phyloP scores from a whole-genome alignment of 2,329 filamentous ascomycete genomes.

The Gremmenia infestans region DNA sequence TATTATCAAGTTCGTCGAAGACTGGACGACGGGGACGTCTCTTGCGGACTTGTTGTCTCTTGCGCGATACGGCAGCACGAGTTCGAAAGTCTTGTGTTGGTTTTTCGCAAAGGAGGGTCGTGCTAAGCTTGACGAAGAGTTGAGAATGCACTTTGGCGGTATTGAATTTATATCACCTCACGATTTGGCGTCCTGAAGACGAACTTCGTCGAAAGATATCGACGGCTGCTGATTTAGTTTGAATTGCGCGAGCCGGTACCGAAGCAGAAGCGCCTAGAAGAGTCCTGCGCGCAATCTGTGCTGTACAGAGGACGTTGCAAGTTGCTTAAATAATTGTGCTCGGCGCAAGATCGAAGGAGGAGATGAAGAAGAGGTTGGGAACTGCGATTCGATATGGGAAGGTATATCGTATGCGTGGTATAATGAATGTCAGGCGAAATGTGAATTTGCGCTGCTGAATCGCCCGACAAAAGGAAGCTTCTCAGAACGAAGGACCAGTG shows the following conservation, averaged over 20 bases:
- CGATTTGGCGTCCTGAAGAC: background rate
- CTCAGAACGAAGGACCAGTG: constrained; percentile 44
- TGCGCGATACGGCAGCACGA: constrained; percentile 27
- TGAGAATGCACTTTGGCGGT: constrained; percentile 67
- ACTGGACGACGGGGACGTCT: constrained; percentile 36
- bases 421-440: constrained; percentile 1
- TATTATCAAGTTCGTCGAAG: constrained; percentile 39
- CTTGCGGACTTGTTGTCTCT: constrained; percentile 32
- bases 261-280: background rate
- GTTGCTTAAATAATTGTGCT: background rate
- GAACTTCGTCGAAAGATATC: constrained; percentile 14
- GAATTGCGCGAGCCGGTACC: background rate
- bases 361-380: background rate
- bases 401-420: no score
- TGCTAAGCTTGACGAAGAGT: constrained; percentile 57
- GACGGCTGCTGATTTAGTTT: constrained; percentile 9
- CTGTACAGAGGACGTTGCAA: background rate
- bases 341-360: background rate
- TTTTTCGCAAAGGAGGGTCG: constrained; percentile 37
- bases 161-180: constrained; percentile 20
- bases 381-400: background rate
- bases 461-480: constrained; percentile 34
- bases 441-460: constrained; percentile 20
- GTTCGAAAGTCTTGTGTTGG: constrained; percentile 29
- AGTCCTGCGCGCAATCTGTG: background rate